Evolutionary conservation across 441 rosid genomes (phyloP), one percentile per base, ranked within the genome.

Genomic region (Daphne laureola): DNA sequence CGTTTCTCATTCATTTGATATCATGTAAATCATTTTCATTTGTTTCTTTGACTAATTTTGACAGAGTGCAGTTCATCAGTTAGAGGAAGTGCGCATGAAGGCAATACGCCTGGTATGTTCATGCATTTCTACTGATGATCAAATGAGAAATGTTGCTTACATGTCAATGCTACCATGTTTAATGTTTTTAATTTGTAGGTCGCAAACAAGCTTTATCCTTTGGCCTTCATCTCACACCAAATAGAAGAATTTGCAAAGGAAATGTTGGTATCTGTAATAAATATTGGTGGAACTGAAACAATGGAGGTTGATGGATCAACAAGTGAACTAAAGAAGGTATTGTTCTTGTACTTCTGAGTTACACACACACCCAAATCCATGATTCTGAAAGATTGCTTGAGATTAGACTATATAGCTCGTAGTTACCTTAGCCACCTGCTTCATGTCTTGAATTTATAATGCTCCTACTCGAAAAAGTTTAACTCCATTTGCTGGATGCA

Each of bases 41-140:
- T 44, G 41, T 52, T 61, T 49, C 53, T 57, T 50, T 54, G 51
- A 53, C 57, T 63, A 51, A 35, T 54, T 64, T 56, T 65, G 63
- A 69, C 70, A 90, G 99, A 86, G 96, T 80, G 80, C 98, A 67
- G 93, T 87, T 86, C 94, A 94, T 78, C 81, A 73, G 67, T 72
- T 62, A 78, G 99, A 90, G 80, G 99, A 90, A 75, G 94, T 90
- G 58, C 96, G 98, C 60, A 87, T 86, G 99, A 94, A 87, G 83
- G 99, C 99, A 48, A 88, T 87, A 57, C 96, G 98, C 51, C 76
- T 94, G 96, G 99, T 94, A 82, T 67, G 42, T 41, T 35, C 55
- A 61, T 64, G 57, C 55, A 66, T 54, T 68, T 59, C 40, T 46
- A 57, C 63, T 26, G 53, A 70, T 48, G 59, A 43, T 21, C 3